Conservation (phyloP, 768 basidiomycete species). For the Russula emetica region DNA sequence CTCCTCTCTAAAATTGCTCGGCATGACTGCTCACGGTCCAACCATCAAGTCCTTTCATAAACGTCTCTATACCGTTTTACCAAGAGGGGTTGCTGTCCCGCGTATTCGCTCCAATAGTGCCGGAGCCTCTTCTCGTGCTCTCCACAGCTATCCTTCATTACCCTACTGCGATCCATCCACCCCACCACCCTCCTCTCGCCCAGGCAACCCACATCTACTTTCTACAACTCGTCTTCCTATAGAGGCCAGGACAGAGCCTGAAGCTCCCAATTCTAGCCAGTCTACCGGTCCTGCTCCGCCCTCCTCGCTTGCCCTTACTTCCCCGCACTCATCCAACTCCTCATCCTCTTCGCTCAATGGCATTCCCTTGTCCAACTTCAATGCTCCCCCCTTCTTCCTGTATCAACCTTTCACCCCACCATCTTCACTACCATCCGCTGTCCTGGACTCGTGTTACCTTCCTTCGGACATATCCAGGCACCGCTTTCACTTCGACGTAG, state of each 20-base stretch:
- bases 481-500: slow-evolving; percentile 61
- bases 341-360: slow-evolving; percentile 32
- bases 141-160: slow-evolving; percentile 41
- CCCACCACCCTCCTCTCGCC: slow-evolving; percentile 38
- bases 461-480: slow-evolving; percentile 33
- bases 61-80: slow-evolving; percentile 45
- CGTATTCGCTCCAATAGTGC: slow-evolving; percentile 44
- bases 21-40: slow-evolving; percentile 38
- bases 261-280: slow-evolving; percentile 34
- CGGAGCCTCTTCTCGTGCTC: slow-evolving; percentile 39
- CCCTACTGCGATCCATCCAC: slow-evolving; percentile 42
- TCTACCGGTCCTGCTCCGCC: slow-evolving; percentile 34
- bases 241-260: slow-evolving; percentile 45
- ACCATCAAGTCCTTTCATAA: slow-evolving; percentile 51
- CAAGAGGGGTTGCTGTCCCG: slow-evolving; percentile 36
- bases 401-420: slow-evolving; percentile 30
- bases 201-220: slow-evolving; percentile 39
- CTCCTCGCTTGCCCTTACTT: slow-evolving; percentile 44
- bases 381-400: slow-evolving; percentile 37
- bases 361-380: slow-evolving; percentile 39
- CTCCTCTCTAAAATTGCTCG: neutral
- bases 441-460: slow-evolving; percentile 24
- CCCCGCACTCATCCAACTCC: slow-evolving; percentile 38
- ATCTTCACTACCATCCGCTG: slow-evolving; percentile 22
- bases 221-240: slow-evolving; percentile 44